phyloP scores from a whole-genome alignment of 2,329 filamentous ascomycete species.

The Verticillium nubilum region DNA sequence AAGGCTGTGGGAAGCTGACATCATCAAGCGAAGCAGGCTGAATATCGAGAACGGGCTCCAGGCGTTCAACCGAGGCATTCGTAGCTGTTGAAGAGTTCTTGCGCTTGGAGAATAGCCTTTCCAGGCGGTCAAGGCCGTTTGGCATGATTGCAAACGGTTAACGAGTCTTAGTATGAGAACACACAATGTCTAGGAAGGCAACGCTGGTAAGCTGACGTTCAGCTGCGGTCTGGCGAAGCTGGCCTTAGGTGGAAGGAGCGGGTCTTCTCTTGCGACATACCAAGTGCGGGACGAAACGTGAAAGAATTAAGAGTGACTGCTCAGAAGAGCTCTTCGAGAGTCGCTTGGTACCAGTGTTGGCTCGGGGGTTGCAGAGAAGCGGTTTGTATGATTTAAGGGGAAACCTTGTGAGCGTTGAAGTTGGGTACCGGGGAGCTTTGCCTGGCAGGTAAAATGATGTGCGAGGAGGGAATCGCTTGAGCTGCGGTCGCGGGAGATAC shows the following conservation, averaged over 20 bases:
- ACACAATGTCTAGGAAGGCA: neutral
- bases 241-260: neutral
- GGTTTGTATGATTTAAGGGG: neutral
- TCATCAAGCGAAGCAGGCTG: slow-evolving; percentile 9
- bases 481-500: neutral
- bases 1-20: slow-evolving; percentile 41
- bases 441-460: neutral
- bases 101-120: slow-evolving; percentile 46
- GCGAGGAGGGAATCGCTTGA: neutral
- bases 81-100: slow-evolving; percentile 13
- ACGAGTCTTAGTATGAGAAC: neutral
- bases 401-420: neutral
- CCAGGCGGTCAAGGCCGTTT: slow-evolving; percentile 25
- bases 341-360: neutral
- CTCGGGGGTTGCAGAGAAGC: neutral
- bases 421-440: neutral
- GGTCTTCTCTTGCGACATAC: neutral
- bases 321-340: neutral
- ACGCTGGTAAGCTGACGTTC: neutral
- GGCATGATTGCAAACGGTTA: slow-evolving; percentile 5
- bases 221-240: neutral
- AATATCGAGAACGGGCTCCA: slow-evolving; percentile 17
- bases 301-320: neutral
- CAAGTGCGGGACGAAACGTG: neutral
- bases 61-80: slow-evolving; percentile 14